Evolutionary conservation across 768 basidiomycete species (phyloP).

Genomic region (Tylopilus sp.): DNA sequence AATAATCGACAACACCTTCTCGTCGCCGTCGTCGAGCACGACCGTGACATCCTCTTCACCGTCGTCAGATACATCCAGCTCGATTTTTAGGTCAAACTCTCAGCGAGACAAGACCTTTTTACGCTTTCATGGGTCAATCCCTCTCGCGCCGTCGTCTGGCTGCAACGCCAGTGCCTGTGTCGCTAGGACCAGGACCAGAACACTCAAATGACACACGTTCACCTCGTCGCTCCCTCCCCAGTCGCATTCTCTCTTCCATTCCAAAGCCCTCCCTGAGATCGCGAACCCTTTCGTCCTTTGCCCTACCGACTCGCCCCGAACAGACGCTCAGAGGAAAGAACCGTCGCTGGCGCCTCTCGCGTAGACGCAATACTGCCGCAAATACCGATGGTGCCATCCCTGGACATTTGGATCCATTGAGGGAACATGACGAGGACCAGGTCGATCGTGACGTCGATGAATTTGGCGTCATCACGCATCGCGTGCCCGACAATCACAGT

Average conservation of each 20-base stretch:
- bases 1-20: conserved; percentile 22
- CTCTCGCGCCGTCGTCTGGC: conserved; percentile 27
- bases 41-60: conserved; percentile 10
- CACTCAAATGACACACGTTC: neutral
- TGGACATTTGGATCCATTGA: conserved; percentile 13
- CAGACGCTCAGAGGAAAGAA: conserved; percentile 29
- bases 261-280: conserved; percentile 23
- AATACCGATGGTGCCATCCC: conserved; percentile 12
- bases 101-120: neutral
- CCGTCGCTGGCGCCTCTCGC: conserved; percentile 25
- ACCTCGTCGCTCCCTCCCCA: conserved; percentile 27
- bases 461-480: conserved; percentile 24
- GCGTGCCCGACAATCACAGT: conserved; percentile 28
- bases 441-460: conserved; percentile 29
- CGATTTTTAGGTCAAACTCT: neutral
- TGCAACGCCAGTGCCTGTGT: conserved; percentile 6
- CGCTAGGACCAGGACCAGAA: conserved; percentile 9
- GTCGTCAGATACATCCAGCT: neutral
- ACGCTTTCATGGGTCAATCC: conserved; percentile 29
- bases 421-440: conserved; percentile 28
- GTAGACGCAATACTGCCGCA: conserved; percentile 14
- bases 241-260: conserved; percentile 33
- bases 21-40: conserved; percentile 12
- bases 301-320: conserved; percentile 21
- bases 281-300: conserved; percentile 11